Percentiles rank a stretch among this genome's conserved stretches.
phyloP scores from a whole-genome alignment of 2,329 filamentous ascomycete species.

The Penicillium sp. region DNA sequence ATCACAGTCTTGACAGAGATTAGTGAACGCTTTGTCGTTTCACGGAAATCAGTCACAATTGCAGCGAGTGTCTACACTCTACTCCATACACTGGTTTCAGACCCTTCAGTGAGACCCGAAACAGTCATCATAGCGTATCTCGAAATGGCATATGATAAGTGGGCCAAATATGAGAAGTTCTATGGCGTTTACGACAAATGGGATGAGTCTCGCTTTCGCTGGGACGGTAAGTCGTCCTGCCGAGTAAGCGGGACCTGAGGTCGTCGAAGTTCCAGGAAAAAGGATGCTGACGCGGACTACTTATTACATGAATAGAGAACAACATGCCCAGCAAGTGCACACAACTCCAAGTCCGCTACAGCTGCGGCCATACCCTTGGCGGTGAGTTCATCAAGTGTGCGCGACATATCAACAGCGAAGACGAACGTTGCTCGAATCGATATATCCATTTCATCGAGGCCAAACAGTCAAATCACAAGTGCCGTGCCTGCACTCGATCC shows the following conservation, averaged over 20 bases:
- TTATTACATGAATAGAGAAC: not conserved
- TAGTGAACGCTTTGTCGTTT: too few species aligned
- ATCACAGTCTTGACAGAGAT: too few species aligned
- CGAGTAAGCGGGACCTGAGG: too few species aligned
- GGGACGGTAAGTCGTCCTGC: not conserved
- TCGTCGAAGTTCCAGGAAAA: too few species aligned
- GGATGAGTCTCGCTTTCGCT: not conserved
- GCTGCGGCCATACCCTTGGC: conserved; percentile 11
- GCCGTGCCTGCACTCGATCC: conserved; percentile 4
- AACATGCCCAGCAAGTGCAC: conserved; percentile 3
- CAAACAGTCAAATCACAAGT: conserved; percentile 12
- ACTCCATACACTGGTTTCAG: too few species aligned
- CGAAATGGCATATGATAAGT: not conserved
- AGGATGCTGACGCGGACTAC: too few species aligned
- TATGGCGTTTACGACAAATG: conserved; percentile 2
- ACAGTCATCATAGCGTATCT: too few species aligned
- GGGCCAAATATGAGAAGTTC: conserved; percentile 1
- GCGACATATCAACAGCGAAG: conserved; percentile 8
- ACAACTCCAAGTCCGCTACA: conserved; percentile 12
- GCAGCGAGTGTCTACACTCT: too few species aligned
- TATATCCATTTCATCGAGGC: conserved; percentile 8
- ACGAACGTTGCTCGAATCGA: conserved; percentile 10
- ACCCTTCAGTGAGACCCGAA: not conserved
- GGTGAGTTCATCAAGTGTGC: conserved; percentile 16
- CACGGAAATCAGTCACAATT: too few species aligned